phyloP scores from a whole-genome alignment of 176 grass and related monocot genomes.

The Eleusine coracana region DNA sequence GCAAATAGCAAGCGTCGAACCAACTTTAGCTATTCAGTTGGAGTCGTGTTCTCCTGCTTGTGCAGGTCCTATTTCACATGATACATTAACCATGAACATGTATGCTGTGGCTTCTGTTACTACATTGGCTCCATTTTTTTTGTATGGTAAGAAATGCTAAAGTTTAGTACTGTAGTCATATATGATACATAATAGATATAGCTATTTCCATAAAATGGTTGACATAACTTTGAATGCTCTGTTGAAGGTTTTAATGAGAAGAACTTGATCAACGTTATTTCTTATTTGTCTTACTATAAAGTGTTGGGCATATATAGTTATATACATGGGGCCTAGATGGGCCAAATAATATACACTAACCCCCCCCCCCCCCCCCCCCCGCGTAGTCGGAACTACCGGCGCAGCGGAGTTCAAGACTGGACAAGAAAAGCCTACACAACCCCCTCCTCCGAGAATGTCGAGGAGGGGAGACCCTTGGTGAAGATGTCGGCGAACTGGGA shows the following conservation, averaged over 20 bases:
- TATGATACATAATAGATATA: background rate
- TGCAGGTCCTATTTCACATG: background rate
- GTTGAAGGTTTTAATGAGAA: background rate
- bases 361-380: no score
- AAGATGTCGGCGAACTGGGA: no score
- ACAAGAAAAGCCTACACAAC: no score
- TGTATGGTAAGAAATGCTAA: background rate
- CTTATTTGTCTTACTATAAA: background rate
- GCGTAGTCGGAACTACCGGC: no score
- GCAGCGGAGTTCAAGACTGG: no score
- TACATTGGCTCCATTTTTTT: background rate
- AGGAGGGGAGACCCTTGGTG: no score
- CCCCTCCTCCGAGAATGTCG: no score
- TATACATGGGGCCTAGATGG: no score
- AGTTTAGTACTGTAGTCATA: background rate
- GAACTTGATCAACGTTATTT: background rate
- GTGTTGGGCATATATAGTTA: no score
- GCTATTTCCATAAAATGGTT: background rate
- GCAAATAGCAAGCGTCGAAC: background rate
- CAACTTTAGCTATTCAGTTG: background rate
- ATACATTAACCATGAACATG: constrained; percentile 9
- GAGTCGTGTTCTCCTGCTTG: background rate
- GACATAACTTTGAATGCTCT: background rate
- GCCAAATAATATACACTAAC: no score
- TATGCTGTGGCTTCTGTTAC: constrained; percentile 24